These are phyloP conservation scores for Ormosia semicastrata DNA, from an alignment of 306 rosid species.

Conservation along the genomic window DNA sequence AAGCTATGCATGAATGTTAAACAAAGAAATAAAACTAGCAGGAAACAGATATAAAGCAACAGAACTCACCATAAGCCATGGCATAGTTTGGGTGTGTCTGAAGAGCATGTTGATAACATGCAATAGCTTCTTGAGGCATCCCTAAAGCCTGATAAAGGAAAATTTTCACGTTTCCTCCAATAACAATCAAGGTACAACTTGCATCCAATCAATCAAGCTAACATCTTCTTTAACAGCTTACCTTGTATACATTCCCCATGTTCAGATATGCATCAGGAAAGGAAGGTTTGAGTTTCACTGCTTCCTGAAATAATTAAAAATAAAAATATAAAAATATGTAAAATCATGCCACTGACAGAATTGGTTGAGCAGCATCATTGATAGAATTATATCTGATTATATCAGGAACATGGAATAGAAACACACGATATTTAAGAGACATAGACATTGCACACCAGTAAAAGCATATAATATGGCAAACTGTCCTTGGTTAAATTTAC, in stretches of 20 bases:
- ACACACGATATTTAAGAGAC: background rate
- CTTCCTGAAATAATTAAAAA: constrained; percentile 61
- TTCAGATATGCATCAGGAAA: constrained; percentile 99
- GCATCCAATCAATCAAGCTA: constrained; percentile 48
- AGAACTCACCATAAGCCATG: constrained; percentile 78
- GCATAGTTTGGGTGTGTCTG: constrained; percentile 88
- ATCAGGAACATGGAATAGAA: background rate
- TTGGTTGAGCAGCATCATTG: background rate
- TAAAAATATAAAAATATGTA: background rate
- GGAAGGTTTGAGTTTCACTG: constrained; percentile 92
- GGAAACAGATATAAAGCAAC: background rate
- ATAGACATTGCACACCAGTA: background rate
- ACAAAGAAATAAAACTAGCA: background rate
- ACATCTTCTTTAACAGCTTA: constrained; percentile 36
- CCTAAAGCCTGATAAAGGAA: constrained; percentile 80
- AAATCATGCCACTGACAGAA: background rate
- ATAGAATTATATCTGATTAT: background rate
- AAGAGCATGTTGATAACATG: constrained; percentile 92
- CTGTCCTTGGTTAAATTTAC: background rate
- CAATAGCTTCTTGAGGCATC: constrained; percentile 93
- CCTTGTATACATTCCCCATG: constrained; percentile 99
- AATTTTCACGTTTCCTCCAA: constrained; percentile 42
- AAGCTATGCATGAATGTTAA: background rate
- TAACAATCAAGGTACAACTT: constrained; percentile 39
- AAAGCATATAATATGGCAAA: background rate